These are phyloP conservation scores for Moesziomyces sp. DNA, from an alignment of 1,284 basidiomycete genomes.

Conservation along the genomic window DNA sequence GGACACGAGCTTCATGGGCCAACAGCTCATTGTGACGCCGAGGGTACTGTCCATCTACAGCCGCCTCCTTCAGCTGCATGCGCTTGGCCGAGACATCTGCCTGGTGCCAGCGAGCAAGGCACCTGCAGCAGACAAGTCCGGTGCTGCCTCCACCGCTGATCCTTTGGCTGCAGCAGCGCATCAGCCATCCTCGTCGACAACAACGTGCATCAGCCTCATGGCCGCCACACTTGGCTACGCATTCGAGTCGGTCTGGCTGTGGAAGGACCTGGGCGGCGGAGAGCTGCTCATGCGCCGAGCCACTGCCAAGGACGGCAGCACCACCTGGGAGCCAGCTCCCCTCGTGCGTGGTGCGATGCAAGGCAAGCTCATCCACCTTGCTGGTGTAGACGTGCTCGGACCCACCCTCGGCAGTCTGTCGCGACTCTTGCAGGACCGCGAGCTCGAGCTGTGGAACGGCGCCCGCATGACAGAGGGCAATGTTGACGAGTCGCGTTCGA, in stretches of 20 bases:
- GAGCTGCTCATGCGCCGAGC: slow-evolving; percentile 67
- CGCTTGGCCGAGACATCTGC: slow-evolving; percentile 62
- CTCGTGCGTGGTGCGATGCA: slow-evolving; percentile 63
- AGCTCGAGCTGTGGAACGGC: slow-evolving; percentile 65
- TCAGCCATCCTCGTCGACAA: slow-evolving; percentile 67
- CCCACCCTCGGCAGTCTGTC: slow-evolving; percentile 64
- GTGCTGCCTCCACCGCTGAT: slow-evolving; percentile 34
- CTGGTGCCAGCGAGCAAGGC: slow-evolving; percentile 58
- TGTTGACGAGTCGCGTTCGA: neutral
- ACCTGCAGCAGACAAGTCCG: slow-evolving; percentile 17
- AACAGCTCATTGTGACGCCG: slow-evolving; percentile 60
- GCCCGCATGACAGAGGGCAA: slow-evolving; percentile 48
- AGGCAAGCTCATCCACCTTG: slow-evolving; percentile 68
- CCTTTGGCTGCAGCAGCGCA: slow-evolving; percentile 32
- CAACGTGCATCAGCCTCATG: slow-evolving; percentile 66
- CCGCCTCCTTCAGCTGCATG: slow-evolving; percentile 67
- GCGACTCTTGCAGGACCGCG: slow-evolving; percentile 63
- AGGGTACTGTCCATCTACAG: slow-evolving; percentile 64
- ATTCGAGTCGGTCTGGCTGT: slow-evolving; percentile 67
- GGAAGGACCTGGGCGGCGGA: slow-evolving; percentile 67
- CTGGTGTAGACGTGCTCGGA: slow-evolving; percentile 68
- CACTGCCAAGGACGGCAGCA: slow-evolving; percentile 61
- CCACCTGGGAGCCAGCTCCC: slow-evolving; percentile 64
- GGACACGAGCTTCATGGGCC: slow-evolving; percentile 20
- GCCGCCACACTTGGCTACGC: slow-evolving; percentile 66